Evolutionary conservation across 1,284 basidiomycete genomes (phyloP), one percentile per base, ranked within the genome.

Genomic region (Megacollybia platyphylla): DNA sequence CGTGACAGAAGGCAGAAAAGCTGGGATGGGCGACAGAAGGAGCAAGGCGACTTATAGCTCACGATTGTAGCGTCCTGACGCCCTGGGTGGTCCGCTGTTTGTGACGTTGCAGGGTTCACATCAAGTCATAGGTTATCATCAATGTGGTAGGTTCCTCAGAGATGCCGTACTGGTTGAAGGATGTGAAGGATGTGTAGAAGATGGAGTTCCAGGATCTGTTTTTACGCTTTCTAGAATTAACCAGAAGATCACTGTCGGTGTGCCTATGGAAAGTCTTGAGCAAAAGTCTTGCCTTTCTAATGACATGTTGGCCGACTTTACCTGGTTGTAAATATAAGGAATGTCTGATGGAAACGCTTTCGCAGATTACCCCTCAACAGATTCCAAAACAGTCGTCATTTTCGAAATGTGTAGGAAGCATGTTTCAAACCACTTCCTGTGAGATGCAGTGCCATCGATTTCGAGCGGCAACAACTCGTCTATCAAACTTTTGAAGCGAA

Each of bases 371-470:
- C 31, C 5, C 24, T 8, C 35, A 36, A 13, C 36, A 27, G 30
- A 26, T 10, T 24, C 11, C 28, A 42, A 41, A 20, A 42, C n/a
- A 13, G 13, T 7, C 20, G 52, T 48, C 27, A 60, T 62, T 46
- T 67, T 68, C 45, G 57, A 51, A 51, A 83, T 68, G 51, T 83
- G 79, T 41, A 64, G 60, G 49, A 81, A 73, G 51, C 79, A 82
- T 6, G 67, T 66, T 40, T 70, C 61, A 51, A 81, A 79, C 80
- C 81, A 82, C 49, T 63, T 63, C 46, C 57, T 56, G 24, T 57
- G 46, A 39, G 36, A 41, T n/a, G 4, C 36, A 9, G 32, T n/a
- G 17, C 4, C 26, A 26, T 11, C 54, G 44, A 74, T 46, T 42
- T 58, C 55, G 28, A 57, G 50, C 27, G 60, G 56, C 38, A 73